Base-by-base conservation (phyloP, 2,329 filamentous ascomycete species). In the Colletotrichum agaves region DNA sequence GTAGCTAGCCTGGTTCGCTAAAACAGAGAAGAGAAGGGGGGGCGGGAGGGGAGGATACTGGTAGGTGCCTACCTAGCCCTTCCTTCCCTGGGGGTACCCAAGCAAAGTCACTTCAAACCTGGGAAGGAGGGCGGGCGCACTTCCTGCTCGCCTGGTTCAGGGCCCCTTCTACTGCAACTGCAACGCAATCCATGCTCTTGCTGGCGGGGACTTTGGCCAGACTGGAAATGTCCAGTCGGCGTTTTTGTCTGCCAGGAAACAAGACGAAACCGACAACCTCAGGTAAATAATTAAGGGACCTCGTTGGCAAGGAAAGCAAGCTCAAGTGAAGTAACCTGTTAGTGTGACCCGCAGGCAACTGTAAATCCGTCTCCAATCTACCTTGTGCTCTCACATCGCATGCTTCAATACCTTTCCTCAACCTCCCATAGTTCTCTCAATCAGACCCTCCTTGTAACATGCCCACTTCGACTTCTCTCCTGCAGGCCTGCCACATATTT, bases 1-100 rank as follows among this genome's bases (percentile, higher is more conserved):
- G 4, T 17, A 47, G 46, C 43, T 64, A 55, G 64, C 53, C 35
- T 15, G 19, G 8, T 37, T 67, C 61, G 53, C 64, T 59, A 67
- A 64, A 67, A 67, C 61, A 64, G 53, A 27, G 43, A 33, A 27
- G 37, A 35, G 17, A 33, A 21, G 31, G 31, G 31, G 31, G 31
- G 31, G 31, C 5, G 31, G 31, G 31, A 10, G 31, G 31, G n/a
- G n/a, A n/a, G n/a, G n/a, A n/a, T n/a, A n/a, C n/a, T n/a, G n/a
- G n/a, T n/a, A n/a, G n/a, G n/a, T n/a, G n/a, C n/a, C n/a, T n/a
- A n/a, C n/a, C n/a, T n/a, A 33, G 31, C 5, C 5, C 5, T 10
- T 33, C 31, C 31, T 33, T 33, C 31, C 31, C 10, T 10, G 5
- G 31, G 5, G 5, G 31, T 13, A 43, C 12, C 39, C 12, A 43